Conservation (phyloP, 140 eudicot species). For the Erigeron philadelphicus region DNA sequence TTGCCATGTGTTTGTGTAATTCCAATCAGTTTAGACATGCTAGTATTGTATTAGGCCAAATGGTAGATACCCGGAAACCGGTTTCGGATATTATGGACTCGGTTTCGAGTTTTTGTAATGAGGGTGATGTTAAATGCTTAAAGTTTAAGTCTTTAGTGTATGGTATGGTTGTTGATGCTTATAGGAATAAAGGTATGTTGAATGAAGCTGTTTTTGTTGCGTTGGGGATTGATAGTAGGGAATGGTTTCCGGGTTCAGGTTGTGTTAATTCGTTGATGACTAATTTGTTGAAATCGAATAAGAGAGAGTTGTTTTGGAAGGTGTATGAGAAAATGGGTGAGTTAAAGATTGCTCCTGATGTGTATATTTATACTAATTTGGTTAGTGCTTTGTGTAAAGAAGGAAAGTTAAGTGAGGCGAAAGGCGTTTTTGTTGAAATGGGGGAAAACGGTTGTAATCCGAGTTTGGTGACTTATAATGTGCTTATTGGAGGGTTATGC, state of each 20-base stretch:
- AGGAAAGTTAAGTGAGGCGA: slow-evolving; percentile 52
- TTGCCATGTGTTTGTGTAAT: slow-evolving; percentile 40
- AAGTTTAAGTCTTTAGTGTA: slow-evolving; percentile 34
- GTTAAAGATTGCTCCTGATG: slow-evolving; percentile 46
- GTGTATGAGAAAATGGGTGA: slow-evolving; percentile 54
- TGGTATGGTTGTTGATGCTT: slow-evolving; percentile 54
- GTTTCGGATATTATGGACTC: slow-evolving; percentile 45
- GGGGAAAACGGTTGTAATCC: slow-evolving; percentile 58
- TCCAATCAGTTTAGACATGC: slow-evolving; percentile 42
- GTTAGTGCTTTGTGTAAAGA: slow-evolving; percentile 63
- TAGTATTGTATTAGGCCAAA: slow-evolving; percentile 37
- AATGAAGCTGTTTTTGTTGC: slow-evolving; percentile 62
- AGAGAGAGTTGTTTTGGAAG: slow-evolving; percentile 53
- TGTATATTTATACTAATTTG: slow-evolving; percentile 59
- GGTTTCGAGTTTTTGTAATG: slow-evolving; percentile 32
- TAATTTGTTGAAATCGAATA: slow-evolving; percentile 44
- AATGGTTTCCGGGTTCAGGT: slow-evolving; percentile 38
- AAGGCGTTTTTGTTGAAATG: slow-evolving; percentile 61
- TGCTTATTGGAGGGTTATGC: slow-evolving; percentile 67
- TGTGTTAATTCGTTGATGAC: slow-evolving; percentile 67
- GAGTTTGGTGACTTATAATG: slow-evolving; percentile 68
- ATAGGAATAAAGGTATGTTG: slow-evolving; percentile 54
- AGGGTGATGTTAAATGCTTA: slow-evolving; percentile 14
- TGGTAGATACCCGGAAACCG: slow-evolving; percentile 42
- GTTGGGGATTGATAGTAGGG: slow-evolving; percentile 29